Conservation (phyloP, 2,329 filamentous ascomycete species). For the Botrytis tulipae region DNA sequence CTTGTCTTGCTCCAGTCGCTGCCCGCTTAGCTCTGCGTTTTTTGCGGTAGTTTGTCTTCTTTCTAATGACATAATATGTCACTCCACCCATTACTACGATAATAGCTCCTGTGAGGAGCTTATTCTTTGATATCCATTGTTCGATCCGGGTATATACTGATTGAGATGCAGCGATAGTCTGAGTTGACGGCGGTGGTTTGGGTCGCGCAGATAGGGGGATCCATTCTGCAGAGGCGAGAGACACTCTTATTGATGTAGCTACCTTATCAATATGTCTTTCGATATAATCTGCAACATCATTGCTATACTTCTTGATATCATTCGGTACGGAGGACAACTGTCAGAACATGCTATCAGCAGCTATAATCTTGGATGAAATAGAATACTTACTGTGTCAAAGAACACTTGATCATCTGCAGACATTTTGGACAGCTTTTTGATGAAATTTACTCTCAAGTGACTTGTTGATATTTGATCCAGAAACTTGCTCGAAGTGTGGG, state of each 20-base stretch:
- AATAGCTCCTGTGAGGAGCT: constrained; percentile 68
- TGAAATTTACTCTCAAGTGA: not conserved
- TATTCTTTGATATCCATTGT: constrained; percentile 71
- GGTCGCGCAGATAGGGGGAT: constrained; percentile 67
- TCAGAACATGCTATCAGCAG: constrained; percentile 10
- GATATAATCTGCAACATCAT: constrained; percentile 73
- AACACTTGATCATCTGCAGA: constrained; percentile 77
- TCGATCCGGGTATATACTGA: constrained; percentile 54
- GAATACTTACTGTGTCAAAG: constrained; percentile 66
- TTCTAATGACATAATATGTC: constrained; percentile 48
- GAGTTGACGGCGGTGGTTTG: constrained; percentile 47
- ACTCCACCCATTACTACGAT: constrained; percentile 69
- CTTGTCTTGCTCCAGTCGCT: constrained; percentile 77
- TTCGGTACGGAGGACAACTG: constrained; percentile 58
- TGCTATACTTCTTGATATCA: constrained; percentile 69
- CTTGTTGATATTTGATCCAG: constrained; percentile 5
- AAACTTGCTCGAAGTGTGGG: constrained; percentile 17
- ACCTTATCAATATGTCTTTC: constrained; percentile 78
- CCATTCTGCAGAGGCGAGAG: constrained; percentile 67
- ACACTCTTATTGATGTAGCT: constrained; percentile 67
- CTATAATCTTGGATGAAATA: not conserved
- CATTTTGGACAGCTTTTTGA: constrained; percentile 52
- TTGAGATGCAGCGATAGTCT: constrained; percentile 28
- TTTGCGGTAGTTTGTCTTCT: constrained; percentile 56
- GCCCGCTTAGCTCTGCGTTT: constrained; percentile 77